Evolutionary conservation across 768 basidiomycete species (phyloP), one percentile per base, ranked within the genome.

Genomic region (Boletus coccyginus): DNA sequence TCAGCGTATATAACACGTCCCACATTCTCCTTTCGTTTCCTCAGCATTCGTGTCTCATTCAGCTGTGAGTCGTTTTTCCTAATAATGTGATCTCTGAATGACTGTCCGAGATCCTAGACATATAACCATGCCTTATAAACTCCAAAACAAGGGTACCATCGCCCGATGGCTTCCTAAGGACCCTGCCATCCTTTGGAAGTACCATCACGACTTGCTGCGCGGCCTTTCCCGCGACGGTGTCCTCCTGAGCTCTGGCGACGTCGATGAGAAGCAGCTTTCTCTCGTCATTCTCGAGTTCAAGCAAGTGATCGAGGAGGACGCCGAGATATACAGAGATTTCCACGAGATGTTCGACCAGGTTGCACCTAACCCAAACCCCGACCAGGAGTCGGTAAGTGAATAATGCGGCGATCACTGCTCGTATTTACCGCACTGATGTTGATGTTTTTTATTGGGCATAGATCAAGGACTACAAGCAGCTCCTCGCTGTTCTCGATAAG

Each of bases 281-380:
- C 62, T 41, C 1, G 54, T 56, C 31, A 59, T 64, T 2, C 61
- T 64, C 36, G 50, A 65, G 35, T 63, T 70, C 68, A 68, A 63
- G 44, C 35, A 54, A 12, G 1, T 66, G 36, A 69, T 68, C 41
- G 64, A 69, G 40, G 58, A 56, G 9, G 58, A 68, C n/a, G 41
- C 46, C 6, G 60, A 55, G 17, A 45, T 63, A 40, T 66, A 44
- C 58, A 66, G 56, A 44, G 59, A 53, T 27, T 68, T 69, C 39
- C 51, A 68, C n/a, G 55, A 62, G 33, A 66, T 69, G 64, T 70
- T 69, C 27, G 41, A 61, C 0, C 52, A 67, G 24, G 59, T 60
- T 13, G 24, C 31, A 27, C 50, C 44, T 13, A 46, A 47, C 31
- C 16, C 29, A 1, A 24, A 46, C 17, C 1, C 7, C 6, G 14